Base-by-base conservation (phyloP, 345 rosid species). In the Populus euphratica region DNA sequence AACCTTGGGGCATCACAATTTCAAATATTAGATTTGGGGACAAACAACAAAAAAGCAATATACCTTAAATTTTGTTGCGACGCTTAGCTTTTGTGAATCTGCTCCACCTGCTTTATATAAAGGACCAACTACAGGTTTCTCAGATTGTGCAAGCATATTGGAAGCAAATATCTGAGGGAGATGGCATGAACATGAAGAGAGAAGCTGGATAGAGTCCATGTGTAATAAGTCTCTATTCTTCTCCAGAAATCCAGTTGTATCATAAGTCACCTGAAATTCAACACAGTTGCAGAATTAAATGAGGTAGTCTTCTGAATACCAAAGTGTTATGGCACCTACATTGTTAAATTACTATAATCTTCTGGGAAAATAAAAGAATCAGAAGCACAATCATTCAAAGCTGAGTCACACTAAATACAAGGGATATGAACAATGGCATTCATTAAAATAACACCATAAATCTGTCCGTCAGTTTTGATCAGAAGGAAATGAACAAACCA, bases 21-120 rank as follows among this genome's bases (percentile, higher is more conserved):
- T 17, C 23, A 23, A 43, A 73, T 61, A 64, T 66, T 29, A 54
- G 73, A 56, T 68, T 78, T 36, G 3, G 23, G 61, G 73, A 68
- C 2, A 50, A 73, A 70, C 20, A 68, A 59, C 43, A 27, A 29
- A 73, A 43, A 29, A 36, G 61, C 23, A 69, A 11, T 27, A 21
- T 83, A 96, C 99, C 99, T 96, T 96, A 83, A 96, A 96, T 80
- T 96, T 96, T 29, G 94, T 91, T 13, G 94, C 89, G 68, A 96
- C 98, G 74, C 99, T 96, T 71, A 91, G 89, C 86, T 93, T 90
- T 80, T 93, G 99, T 68, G 95, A 93, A 82, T 93, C 97, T 80
- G 99, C 99, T 72, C 98, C 98, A 76, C 97, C 99, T 66, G 97
- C 90, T 89, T 91, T 96, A 81, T 92, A 83, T 79, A 89, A 76